Evolutionary conservation across 78 protist genomes (phyloP).

Genomic region (Guillardia theta): DNA sequence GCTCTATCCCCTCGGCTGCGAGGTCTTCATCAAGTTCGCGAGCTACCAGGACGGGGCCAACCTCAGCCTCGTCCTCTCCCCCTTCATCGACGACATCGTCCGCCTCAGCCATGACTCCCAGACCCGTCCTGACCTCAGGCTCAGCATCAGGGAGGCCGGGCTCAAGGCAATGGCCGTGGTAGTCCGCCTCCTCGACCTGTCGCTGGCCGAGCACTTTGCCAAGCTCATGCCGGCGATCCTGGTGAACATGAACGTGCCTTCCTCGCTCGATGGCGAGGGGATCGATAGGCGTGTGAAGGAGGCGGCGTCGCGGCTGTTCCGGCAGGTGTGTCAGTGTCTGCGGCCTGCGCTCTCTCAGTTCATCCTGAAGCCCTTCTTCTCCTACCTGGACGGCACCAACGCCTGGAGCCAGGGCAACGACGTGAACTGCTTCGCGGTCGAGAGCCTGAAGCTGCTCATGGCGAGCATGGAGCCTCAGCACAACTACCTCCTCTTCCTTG

Average conservation of each 20-base stretch:
- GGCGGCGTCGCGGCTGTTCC: not conserved
- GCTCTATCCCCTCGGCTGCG: not conserved
- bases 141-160: not conserved
- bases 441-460: not conserved
- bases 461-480: not conserved
- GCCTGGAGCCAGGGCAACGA: not conserved
- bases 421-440: not conserved
- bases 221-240: not conserved
- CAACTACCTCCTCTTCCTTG: conserved; percentile 18
- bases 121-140: not conserved
- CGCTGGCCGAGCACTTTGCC: not conserved
- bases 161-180: not conserved
- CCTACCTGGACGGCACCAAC: not conserved
- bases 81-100: not conserved
- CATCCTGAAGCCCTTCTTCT: not conserved
- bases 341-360: not conserved
- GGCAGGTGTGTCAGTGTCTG: not conserved
- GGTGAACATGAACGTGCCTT: not conserved
- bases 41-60: not conserved
- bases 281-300: not conserved
- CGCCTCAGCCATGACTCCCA: not conserved
- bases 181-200: not conserved
- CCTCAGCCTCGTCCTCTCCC: not conserved
- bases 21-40: not conserved
- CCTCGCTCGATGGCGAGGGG: not conserved